These are phyloP conservation scores for Stemphylium lycopersici DNA, from an alignment of 2,329 filamentous ascomycete species.

Conservation along the genomic window DNA sequence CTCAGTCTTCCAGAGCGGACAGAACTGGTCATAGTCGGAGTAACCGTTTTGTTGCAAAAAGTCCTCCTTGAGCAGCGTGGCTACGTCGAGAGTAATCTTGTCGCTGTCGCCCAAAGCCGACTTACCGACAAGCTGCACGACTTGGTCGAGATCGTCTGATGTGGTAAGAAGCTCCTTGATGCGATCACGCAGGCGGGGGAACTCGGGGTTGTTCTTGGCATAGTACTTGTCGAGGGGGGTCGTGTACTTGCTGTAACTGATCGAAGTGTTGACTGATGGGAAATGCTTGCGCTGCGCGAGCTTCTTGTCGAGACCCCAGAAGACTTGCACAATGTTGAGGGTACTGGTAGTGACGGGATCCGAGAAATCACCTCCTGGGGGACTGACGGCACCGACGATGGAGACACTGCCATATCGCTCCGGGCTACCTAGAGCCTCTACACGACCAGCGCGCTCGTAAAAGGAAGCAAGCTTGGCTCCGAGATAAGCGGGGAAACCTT, in stretches of 20 bases:
- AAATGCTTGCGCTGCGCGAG: slow-evolving; percentile 99
- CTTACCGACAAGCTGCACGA: slow-evolving; percentile 98
- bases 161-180: slow-evolving; percentile 93
- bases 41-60: slow-evolving; percentile 99
- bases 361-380: slow-evolving; percentile 98
- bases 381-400: slow-evolving; percentile 96
- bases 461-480: slow-evolving; percentile 97
- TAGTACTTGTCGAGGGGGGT: slow-evolving; percentile 89
- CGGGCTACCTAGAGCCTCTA: slow-evolving; percentile 84
- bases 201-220: slow-evolving; percentile 90
- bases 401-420: slow-evolving; percentile 90
- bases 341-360: slow-evolving; percentile 95
- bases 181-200: slow-evolving; percentile 88
- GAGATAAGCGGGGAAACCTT: slow-evolving; percentile 98
- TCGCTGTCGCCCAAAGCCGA: slow-evolving; percentile 93
- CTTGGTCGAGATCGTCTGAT: slow-evolving; percentile 96
- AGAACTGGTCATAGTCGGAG: slow-evolving; percentile 99
- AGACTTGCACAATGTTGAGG: slow-evolving; percentile 96
- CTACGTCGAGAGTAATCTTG: slow-evolving; percentile 97
- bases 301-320: slow-evolving; percentile 99
- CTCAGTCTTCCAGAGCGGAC: slow-evolving; percentile 98
- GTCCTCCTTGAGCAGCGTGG: slow-evolving; percentile 92
- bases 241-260: slow-evolving; percentile 98
- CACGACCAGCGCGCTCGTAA: slow-evolving; percentile 96
- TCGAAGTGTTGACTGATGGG: slow-evolving; percentile 93